Evolutionary conservation across 176 grass and related monocot species (phyloP).

Genomic region (Carex littledalei): DNA sequence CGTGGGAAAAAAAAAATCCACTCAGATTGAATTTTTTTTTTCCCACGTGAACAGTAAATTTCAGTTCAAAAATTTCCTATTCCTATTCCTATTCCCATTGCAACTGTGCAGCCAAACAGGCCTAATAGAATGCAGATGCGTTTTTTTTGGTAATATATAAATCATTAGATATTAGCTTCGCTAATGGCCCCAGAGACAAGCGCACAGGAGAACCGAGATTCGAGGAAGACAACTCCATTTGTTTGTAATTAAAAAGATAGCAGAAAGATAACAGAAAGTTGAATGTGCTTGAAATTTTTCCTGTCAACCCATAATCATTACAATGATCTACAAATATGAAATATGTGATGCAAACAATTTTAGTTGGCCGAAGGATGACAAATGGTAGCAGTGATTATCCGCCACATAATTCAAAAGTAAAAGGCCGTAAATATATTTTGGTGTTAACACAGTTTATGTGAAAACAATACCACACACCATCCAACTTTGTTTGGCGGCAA

Average conservation of each 20-base stretch:
- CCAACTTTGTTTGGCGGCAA: conserved; percentile 22
- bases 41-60: no score
- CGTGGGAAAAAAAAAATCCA: no score
- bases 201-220: not conserved
- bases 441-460: not conserved
- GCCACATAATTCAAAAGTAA: not conserved
- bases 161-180: not conserved
- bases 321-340: not conserved
- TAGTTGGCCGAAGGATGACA: not conserved
- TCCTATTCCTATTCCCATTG: no score
- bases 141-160: not conserved
- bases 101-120: no score
- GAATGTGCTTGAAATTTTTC: not conserved
- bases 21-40: no score
- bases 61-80: no score
- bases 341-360: not conserved
- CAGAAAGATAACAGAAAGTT: not conserved
- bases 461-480: conserved; percentile 16
- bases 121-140: not conserved
- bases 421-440: not conserved
- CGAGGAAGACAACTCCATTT: not conserved
- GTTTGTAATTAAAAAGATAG: not conserved
- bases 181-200: not conserved
- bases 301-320: not conserved
- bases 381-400: not conserved